These are phyloP conservation scores for Dalbergia oliveri DNA, from an alignment of 306 rosid species.

Conservation along the genomic window DNA sequence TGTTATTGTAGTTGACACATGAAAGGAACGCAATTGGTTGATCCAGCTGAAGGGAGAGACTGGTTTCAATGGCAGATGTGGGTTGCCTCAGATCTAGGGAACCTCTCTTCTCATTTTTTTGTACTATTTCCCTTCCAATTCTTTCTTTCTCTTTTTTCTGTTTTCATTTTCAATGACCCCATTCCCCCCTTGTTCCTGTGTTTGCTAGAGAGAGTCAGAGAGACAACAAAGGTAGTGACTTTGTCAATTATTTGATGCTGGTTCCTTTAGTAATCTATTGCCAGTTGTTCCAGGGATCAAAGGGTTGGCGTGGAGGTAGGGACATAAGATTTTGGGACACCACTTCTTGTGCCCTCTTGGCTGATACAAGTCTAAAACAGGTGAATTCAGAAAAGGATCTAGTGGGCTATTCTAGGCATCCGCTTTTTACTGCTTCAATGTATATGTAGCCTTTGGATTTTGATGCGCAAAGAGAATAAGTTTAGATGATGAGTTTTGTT, in stretches of 20 bases:
- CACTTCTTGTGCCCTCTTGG: constrained; percentile 27
- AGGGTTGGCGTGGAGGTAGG: constrained; percentile 48
- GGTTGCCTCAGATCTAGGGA: constrained; percentile 68
- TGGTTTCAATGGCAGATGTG: constrained; percentile 52
- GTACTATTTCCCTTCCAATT: constrained; percentile 6
- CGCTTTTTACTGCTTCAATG: constrained; percentile 29
- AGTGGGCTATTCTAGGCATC: constrained; percentile 39
- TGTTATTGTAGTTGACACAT: constrained; percentile 48
- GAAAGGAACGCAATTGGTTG: constrained; percentile 49
- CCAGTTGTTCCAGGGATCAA: constrained; percentile 46
- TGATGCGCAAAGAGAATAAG: constrained; percentile 13
- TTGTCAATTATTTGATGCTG: constrained; percentile 33
- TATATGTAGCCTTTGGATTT: neutral
- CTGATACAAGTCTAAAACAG: constrained; percentile 39
- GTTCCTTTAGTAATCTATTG: constrained; percentile 43
- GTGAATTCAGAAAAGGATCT: constrained; percentile 45
- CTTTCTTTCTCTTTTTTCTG: neutral
- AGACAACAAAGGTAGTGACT: constrained; percentile 18
- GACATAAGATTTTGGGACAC: constrained; percentile 42
- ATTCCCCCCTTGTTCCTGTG: constrained; percentile 45
- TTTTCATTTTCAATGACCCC: constrained; percentile 43
- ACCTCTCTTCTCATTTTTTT: constrained; percentile 38
- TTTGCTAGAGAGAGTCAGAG: constrained; percentile 31
- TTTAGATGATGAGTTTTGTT: constrained; percentile 30
- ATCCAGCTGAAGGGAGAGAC: neutral